Evolutionary conservation across 371 early-diverging fungal species (phyloP).

Genomic region (Mortierella sp.): DNA sequence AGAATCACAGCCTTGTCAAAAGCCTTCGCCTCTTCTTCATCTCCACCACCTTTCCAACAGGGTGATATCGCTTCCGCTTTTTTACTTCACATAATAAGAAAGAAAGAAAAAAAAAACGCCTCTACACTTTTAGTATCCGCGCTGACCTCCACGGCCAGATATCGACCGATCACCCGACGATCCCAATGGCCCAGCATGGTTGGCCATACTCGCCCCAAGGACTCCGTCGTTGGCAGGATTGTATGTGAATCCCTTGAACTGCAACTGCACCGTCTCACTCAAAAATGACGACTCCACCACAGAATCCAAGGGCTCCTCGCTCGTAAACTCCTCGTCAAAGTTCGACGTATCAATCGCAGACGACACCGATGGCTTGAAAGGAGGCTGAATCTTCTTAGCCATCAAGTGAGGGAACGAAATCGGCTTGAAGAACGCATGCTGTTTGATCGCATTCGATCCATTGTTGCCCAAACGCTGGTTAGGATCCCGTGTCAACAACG

Average conservation of each 20-base stretch:
- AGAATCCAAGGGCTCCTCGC: constrained; percentile 91
- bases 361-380: constrained; percentile 91
- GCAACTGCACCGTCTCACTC: constrained; percentile 92
- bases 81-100: background rate
- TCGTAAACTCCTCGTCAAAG: constrained; percentile 87
- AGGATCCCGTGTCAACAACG: constrained; percentile 89
- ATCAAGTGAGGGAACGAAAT: constrained; percentile 92
- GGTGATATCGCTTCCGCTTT: constrained; percentile 1
- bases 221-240: constrained; percentile 74
- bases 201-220: constrained; percentile 61
- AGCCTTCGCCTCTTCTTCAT: background rate
- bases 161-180: constrained; percentile 13
- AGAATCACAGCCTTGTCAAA: background rate
- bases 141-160: constrained; percentile 13
- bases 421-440: constrained; percentile 93
- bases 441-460: constrained; percentile 91
- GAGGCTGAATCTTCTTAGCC: constrained; percentile 91
- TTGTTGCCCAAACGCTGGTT: constrained; percentile 86
- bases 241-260: constrained; percentile 96
- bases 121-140: constrained; percentile 4
- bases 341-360: constrained; percentile 86
- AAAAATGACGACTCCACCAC: constrained; percentile 84
- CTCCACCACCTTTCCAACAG: background rate
- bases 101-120: background rate
- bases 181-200: constrained; percentile 21